phyloP scores from a whole-genome alignment of 306 rosid species.

The Canavalia ensiformis region DNA sequence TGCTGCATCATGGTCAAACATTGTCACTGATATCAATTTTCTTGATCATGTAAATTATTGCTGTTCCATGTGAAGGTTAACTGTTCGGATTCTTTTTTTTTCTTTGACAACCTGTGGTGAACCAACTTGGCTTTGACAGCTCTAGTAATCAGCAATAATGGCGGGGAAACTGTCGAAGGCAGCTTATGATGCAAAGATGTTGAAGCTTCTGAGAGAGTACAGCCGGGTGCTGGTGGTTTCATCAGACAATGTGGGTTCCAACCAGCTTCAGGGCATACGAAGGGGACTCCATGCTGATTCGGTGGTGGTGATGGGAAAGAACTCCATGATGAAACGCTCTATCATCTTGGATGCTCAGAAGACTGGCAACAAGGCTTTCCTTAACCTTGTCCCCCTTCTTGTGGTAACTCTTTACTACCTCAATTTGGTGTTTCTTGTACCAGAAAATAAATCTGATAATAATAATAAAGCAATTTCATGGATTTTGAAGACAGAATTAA shows the following conservation, averaged over 20 bases:
- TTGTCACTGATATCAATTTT: too few species aligned
- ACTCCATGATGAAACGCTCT: conserved; percentile 64
- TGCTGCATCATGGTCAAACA: too few species aligned
- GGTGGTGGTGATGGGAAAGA: conserved; percentile 81
- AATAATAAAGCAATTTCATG: background rate
- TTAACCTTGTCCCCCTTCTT: conserved; percentile 78
- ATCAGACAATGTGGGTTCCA: conserved; percentile 75
- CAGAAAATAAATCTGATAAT: background rate
- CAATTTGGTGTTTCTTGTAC: background rate
- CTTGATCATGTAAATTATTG: too few species aligned
- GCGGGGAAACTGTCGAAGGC: conserved; percentile 69
- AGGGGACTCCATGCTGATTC: conserved; percentile 76
- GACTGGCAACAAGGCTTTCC: conserved; percentile 69
- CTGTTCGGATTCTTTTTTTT: too few species aligned
- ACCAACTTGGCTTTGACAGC: background rate
- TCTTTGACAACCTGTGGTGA: background rate
- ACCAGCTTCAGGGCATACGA: conserved; percentile 75
- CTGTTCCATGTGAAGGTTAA: too few species aligned
- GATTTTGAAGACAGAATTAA: background rate
- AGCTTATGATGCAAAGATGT: conserved; percentile 74
- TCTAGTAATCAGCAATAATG: conserved; percentile 46
- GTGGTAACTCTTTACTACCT: conserved; percentile 48
- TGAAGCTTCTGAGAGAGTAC: conserved; percentile 73
- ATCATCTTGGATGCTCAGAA: conserved; percentile 63
- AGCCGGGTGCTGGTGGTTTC: conserved; percentile 72